Conservation (phyloP, 495 filamentous ascomycete species). For the Xylaria sp. region DNA sequence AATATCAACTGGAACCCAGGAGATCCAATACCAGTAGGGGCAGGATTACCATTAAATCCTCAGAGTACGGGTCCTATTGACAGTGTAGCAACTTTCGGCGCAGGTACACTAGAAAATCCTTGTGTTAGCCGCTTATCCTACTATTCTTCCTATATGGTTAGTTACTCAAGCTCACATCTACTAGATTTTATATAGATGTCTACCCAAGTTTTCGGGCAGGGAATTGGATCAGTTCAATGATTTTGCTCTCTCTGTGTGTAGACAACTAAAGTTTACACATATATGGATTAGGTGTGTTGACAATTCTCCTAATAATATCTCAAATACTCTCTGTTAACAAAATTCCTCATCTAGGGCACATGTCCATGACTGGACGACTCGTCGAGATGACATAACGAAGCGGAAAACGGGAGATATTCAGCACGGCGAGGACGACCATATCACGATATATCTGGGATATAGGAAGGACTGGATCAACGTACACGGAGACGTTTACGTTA, state of each 20-base stretch:
- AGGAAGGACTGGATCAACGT: background rate
- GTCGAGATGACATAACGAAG: background rate
- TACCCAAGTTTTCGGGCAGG: background rate
- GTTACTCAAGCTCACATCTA: background rate
- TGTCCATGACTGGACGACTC: background rate
- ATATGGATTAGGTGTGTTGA: constrained; percentile 7
- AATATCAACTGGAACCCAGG: background rate
- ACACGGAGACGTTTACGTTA: background rate
- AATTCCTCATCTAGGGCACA: background rate
- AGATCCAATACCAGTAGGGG: background rate
- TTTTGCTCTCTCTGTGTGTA: background rate
- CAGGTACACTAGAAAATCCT: background rate
- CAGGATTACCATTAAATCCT: background rate
- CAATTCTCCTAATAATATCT: background rate
- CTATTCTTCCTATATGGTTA: background rate
- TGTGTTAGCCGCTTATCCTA: background rate
- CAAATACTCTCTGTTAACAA: background rate
- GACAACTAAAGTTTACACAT: background rate
- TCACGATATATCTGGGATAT: background rate
- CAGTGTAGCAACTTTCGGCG: background rate
- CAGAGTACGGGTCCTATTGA: background rate
- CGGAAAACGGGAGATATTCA: background rate
- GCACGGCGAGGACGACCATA: background rate
- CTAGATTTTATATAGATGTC: constrained; percentile 1
- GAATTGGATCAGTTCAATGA: background rate